Evolutionary conservation across 441 rosid genomes (phyloP), one percentile per base, ranked within the genome.

Genomic region (Brassica balearica): DNA sequence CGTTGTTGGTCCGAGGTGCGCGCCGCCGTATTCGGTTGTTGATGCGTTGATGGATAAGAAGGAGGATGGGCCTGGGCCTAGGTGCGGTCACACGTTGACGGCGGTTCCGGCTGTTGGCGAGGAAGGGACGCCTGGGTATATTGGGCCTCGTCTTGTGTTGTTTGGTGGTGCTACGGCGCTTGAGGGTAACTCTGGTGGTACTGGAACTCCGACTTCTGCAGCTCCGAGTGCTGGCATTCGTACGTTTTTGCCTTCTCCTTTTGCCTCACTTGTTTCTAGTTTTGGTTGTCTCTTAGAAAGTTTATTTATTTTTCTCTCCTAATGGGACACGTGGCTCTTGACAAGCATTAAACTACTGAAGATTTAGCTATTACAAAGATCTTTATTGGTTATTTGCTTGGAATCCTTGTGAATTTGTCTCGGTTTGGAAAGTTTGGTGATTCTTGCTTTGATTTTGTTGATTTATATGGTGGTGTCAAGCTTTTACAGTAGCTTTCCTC

Each of bases 101-200:
- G 90, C 97, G 1, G 99, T 96, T 4, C 95, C 95, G 5, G 95
- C 98, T 0, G 96, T 96, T n/a, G 98, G 98, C 55, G 99, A 94
- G 83, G 99, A 96, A 67, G 99, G 98, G 70, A 68, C 95, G 61
- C 87, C 93, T 29, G 95, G 93, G 22, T 94, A 87, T 60, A 86
- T 96, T 77, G 99, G 98, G 29, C 98, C 98, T 1, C 89, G 98
- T 85, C 85, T 96, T 88, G 94, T 96, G 71, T 82, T 96, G 82
- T 96, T 96, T 7, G 99, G 99, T 38, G 99, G 99, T 69, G 99
- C 99, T 27, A 96, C 99, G 2, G 98, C 98, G 2, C 96, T 96
- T 10, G 99, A 94, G 86, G 99, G 98, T 25, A 96, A 94, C 76
- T 91, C 98, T 77, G 92, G 89, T 1, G 92, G 97, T 29, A 79